A percentile compares a stretch with the other conserved stretches of the same genome.
Evolutionary conservation across 352 stramenopile species (phyloP).

Genomic region (Globisporangium abappressorium): DNA sequence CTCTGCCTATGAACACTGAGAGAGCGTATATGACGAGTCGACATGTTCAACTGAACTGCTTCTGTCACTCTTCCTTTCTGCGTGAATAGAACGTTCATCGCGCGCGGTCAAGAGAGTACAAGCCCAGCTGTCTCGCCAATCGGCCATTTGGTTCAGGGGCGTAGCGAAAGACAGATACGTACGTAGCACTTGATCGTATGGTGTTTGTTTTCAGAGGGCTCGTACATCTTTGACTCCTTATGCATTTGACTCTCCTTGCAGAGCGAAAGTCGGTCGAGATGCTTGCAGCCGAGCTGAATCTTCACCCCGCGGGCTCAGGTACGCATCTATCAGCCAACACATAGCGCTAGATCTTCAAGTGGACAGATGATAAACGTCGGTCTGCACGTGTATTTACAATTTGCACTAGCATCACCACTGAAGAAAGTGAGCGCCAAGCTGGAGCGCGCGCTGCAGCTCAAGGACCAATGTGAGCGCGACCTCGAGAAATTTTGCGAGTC

Average conservation of each 20-base stretch:
- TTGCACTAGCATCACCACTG: slow-evolving; percentile 8
- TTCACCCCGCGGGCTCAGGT: background rate
- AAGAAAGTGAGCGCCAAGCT: slow-evolving; percentile 40
- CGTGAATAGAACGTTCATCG: slow-evolving; percentile 3
- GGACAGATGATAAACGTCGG: background rate
- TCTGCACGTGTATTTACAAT: background rate
- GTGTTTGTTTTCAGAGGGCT: background rate
- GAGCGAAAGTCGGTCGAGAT: slow-evolving; percentile 1
- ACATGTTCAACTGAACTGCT: background rate
- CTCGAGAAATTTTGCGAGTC: slow-evolving; percentile 42
- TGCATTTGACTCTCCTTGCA: background rate
- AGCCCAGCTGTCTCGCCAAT: background rate
- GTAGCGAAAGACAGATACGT: slow-evolving; percentile 11
- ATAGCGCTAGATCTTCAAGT: background rate
- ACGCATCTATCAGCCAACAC: background rate
- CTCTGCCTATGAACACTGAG: no score
- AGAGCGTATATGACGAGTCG: background rate
- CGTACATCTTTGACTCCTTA: background rate
- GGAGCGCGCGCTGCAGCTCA: slow-evolving; percentile 49
- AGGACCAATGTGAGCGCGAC: slow-evolving; percentile 52
- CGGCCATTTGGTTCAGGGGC: background rate
- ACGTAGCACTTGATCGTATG: background rate
- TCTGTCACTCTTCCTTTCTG: background rate
- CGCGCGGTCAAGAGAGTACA: background rate
- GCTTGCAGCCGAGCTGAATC: background rate